Conservation (phyloP, 169 alveolate genomes). For the Haemoproteus tartakovskyi region DNA sequence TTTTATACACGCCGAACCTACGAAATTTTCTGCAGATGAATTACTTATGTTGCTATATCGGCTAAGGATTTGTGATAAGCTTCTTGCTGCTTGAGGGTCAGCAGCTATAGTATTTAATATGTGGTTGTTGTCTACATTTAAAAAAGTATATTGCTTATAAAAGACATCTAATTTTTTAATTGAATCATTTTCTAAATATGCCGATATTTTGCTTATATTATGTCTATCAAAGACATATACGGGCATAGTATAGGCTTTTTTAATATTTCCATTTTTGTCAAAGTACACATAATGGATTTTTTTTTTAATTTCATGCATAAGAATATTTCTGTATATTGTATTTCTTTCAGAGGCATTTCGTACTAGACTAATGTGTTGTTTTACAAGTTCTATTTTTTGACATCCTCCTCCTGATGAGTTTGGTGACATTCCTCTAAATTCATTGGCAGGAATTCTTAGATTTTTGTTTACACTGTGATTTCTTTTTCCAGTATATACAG, state of each 20-base stretch:
- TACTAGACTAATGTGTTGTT: constrained; percentile 22
- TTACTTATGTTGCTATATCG: too few species aligned
- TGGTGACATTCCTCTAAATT: too few species aligned
- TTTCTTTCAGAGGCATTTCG: constrained; percentile 28
- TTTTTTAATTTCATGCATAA: constrained; percentile 44
- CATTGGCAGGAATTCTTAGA: too few species aligned
- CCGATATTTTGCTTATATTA: constrained; percentile 22
- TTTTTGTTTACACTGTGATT: too few species aligned
- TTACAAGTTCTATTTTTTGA: constrained; percentile 27
- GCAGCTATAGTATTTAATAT: too few species aligned
- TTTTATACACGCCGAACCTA: too few species aligned
- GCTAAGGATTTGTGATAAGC: too few species aligned
- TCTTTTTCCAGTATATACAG: too few species aligned
- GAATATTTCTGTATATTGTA: constrained; percentile 28
- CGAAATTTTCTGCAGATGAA: too few species aligned
- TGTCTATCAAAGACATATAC: constrained; percentile 58
- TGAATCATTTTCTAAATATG: constrained; percentile 5
- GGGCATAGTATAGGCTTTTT: constrained; percentile 39
- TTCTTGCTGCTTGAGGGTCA: too few species aligned
- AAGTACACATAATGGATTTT: constrained; percentile 46
- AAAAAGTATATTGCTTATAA: constrained; percentile 7
- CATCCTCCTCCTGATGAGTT: too few species aligned
- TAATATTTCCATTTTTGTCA: constrained; percentile 30
- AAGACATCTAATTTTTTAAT: neutral
- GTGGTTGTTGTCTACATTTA: constrained; percentile 9